These are phyloP conservation scores for Aspergillus sclerotiicarbonarius DNA, from an alignment of 495 filamentous ascomycete species.

Conservation along the genomic window DNA sequence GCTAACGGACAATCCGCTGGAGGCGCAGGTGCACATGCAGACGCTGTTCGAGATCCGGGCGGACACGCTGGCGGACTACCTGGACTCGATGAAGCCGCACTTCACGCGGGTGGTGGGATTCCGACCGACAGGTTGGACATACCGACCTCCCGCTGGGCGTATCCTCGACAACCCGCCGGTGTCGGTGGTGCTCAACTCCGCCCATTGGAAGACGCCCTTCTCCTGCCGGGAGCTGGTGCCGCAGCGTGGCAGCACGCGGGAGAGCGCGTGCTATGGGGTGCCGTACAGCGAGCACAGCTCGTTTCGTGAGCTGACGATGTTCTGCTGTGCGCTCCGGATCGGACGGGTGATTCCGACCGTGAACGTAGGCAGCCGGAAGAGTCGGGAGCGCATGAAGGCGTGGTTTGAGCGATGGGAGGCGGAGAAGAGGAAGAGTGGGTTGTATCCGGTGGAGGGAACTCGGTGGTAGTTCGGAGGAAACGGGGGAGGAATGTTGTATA, in stretches of 20 bases:
- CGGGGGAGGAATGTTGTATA: too few relatives aligned
- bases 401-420: constrained; percentile 87
- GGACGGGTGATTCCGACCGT: constrained; percentile 91
- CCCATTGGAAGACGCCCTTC: constrained; percentile 72
- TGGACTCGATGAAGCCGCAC: constrained; percentile 68
- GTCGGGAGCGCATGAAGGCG: constrained; percentile 77
- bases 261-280: constrained; percentile 81
- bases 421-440: constrained; percentile 79
- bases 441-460: constrained; percentile 48
- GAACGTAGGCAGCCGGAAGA: constrained; percentile 73
- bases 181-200: constrained; percentile 65
- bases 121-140: constrained; percentile 89
- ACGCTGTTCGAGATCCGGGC: constrained; percentile 86
- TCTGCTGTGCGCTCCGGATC: constrained; percentile 81
- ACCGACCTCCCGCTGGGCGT: constrained; percentile 65
- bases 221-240: constrained; percentile 63
- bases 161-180: constrained; percentile 64
- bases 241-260: constrained; percentile 72
- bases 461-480: constrained; percentile 16
- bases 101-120: constrained; percentile 91
- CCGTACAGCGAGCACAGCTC: constrained; percentile 95
- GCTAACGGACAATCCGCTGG: constrained; percentile 74
- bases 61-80: constrained; percentile 85
- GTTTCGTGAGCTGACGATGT: constrained; percentile 91
- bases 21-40: constrained; percentile 97